phyloP scores from a whole-genome alignment of 495 filamentous ascomycete species.

The Neurospora sp. region DNA sequence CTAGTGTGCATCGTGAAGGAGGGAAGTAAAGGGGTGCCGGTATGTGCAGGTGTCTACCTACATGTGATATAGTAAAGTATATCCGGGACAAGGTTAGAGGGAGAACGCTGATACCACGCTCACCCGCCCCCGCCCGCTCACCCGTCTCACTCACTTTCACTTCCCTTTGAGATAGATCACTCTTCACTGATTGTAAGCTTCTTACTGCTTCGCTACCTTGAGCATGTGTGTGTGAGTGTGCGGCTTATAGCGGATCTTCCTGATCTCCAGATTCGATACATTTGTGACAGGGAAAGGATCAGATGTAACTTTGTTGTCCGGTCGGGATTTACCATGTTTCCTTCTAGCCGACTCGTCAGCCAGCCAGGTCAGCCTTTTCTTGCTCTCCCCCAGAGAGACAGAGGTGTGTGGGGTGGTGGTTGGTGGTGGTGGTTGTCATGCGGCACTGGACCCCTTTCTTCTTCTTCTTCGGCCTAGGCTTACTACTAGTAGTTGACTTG shows the following conservation, averaged over 20 bases:
- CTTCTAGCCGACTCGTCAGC: neutral
- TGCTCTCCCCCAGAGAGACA: neutral
- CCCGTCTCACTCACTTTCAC: neutral
- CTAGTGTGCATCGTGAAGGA: neutral
- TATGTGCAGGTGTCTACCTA: neutral
- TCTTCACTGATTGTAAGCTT: neutral
- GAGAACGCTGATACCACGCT: neutral
- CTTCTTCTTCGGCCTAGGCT: neutral
- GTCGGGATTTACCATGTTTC: neutral
- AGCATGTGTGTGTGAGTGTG: neutral
- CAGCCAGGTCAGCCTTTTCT: neutral
- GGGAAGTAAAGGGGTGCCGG: neutral
- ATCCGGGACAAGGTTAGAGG: neutral
- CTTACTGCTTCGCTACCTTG: neutral
- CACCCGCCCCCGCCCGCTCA: neutral
- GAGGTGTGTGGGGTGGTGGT: neutral
- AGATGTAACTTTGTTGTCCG: neutral
- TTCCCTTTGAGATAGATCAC: neutral
- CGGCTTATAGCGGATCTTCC: neutral
- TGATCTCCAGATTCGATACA: neutral
- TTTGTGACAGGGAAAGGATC: neutral
- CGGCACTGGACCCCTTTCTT: neutral
- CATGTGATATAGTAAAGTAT: neutral
- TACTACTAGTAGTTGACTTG: neutral
- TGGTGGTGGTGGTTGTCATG: neutral